Conservation (phyloP, 1,284 basidiomycete species). For the Xerocomus amazonicus region DNA sequence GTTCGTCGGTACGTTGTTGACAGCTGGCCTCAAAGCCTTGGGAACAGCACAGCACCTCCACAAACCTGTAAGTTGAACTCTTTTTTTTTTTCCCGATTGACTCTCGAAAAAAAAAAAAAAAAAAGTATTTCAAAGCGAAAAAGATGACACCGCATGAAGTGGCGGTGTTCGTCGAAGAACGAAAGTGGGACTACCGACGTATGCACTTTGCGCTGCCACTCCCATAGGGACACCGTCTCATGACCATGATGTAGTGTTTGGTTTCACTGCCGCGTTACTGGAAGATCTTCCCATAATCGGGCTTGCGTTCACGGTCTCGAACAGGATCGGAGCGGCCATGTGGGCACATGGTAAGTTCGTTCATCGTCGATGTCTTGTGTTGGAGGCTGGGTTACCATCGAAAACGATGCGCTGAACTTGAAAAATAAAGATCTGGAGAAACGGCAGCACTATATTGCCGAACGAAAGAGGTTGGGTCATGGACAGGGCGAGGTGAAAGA, state of each 20-base stretch:
- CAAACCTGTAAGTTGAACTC: conserved; percentile 56
- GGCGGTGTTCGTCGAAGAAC: conserved; percentile 78
- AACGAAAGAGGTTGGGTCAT: conserved; percentile 5
- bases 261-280: conserved; percentile 73
- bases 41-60: conserved; percentile 71
- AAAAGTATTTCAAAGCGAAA: conserved; percentile 82
- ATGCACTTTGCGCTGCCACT: too few species aligned
- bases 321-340: conserved; percentile 87
- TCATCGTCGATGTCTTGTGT: too few species aligned
- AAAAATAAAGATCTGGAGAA: conserved; percentile 67
- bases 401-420: conserved; percentile 2
- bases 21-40: conserved; percentile 65
- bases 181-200: conserved; percentile 84
- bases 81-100: too few species aligned
- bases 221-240: too few species aligned
- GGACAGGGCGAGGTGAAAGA: not conserved
- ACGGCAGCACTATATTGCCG: conserved; percentile 63
- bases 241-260: too few species aligned
- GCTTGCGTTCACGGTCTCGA: conserved; percentile 77
- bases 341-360: conserved; percentile 80
- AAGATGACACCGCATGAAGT: conserved; percentile 69
- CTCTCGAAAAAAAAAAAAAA: too few species aligned
- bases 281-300: conserved; percentile 79
- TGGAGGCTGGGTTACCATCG: too few species aligned
- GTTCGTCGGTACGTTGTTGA: conserved; percentile 60